phyloP scores from a whole-genome alignment of 2,329 filamentous ascomycete genomes.

The Neoscytalidium dimidiatum region DNA sequence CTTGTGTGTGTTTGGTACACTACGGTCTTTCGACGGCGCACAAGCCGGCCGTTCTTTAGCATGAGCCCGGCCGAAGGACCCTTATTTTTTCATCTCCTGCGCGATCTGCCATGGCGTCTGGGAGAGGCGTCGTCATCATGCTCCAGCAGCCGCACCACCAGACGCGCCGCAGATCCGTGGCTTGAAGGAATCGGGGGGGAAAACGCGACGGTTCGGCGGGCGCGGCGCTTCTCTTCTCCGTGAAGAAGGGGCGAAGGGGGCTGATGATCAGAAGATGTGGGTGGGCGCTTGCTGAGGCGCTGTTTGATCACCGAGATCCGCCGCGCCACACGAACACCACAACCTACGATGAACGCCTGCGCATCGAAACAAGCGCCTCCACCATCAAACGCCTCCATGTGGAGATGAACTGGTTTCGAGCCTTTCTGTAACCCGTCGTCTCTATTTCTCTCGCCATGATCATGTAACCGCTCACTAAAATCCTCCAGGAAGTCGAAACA shows the following conservation, averaged over 20 bases:
- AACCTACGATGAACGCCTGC: background rate
- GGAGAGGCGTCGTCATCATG: background rate
- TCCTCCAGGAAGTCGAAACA: background rate
- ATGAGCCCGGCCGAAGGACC: background rate
- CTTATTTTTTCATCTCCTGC: background rate
- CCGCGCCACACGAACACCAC: slow-evolving; percentile 11
- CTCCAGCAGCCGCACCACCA: background rate
- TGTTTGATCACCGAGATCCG: slow-evolving; percentile 18
- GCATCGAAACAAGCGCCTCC: background rate
- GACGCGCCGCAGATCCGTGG: slow-evolving; percentile 5
- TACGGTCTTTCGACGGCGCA: slow-evolving; percentile 6
- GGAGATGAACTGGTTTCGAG: background rate
- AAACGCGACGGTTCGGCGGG: background rate
- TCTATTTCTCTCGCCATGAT: background rate
- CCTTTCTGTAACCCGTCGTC: no score
- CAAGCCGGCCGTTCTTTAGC: background rate
- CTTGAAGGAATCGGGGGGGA: background rate
- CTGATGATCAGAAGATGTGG: background rate
- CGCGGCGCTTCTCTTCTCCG: slow-evolving; percentile 5
- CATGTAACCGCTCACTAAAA: background rate
- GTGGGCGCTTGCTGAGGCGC: background rate
- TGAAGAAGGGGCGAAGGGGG: background rate
- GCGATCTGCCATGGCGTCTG: background rate
- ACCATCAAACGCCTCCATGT: background rate
- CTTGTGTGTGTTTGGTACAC: background rate